Evolutionary conservation across 257 asterid genomes (phyloP), one percentile per base, ranked within the genome.

Genomic region (Plantago major): DNA sequence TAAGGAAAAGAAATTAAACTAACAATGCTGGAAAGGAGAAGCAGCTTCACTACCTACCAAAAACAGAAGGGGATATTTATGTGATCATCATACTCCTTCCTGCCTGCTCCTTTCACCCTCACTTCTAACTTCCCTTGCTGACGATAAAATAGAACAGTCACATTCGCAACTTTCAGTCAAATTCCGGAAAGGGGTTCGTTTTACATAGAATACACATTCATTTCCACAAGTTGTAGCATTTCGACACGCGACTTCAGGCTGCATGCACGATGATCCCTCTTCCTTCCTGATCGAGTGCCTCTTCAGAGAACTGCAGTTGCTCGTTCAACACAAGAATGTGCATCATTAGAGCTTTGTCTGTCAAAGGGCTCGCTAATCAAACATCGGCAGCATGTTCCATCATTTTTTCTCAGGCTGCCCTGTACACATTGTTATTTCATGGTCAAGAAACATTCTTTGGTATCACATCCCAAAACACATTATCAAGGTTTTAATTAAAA

Each of bases 351-450:
- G 10, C 38, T 62, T 44, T 49, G 71, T 55, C 33, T 42, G 59
- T 53, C 48, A 13, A 42, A 51, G 18, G 6, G 40, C 8, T 1
- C 3, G 50, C 30, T 19, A 9, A 14, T 57, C 38, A 18, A 49
- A 30, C 12, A 42, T 38, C 52, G 46, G 30, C 15, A 11, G 69
- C 63, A 57, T 44, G 18, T 44, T 51, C 71, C 44, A 48, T 86
- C 93, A 86, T 74, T 86, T 86, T 89, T 92, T 89, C 84, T 92
- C 95, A 81, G 90, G 89, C 95, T 89, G 93, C 97, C 99, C 83
- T 65, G 79, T 77, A 84, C 79, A 86, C 79, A 84, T 78, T 84
- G 62, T 84, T 95, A 77, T 82, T 80, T 73, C 95, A 94, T 81
- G 95, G 72, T 79, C 85, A 89, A 75, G 63, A 74, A 72, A 77